A percentile compares a stretch with the other conserved stretches of the same genome.
These are phyloP conservation scores for Tieghemiomyces parasiticus DNA, from an alignment of 192 early-diverging fungal genomes.

Conservation along the genomic window DNA sequence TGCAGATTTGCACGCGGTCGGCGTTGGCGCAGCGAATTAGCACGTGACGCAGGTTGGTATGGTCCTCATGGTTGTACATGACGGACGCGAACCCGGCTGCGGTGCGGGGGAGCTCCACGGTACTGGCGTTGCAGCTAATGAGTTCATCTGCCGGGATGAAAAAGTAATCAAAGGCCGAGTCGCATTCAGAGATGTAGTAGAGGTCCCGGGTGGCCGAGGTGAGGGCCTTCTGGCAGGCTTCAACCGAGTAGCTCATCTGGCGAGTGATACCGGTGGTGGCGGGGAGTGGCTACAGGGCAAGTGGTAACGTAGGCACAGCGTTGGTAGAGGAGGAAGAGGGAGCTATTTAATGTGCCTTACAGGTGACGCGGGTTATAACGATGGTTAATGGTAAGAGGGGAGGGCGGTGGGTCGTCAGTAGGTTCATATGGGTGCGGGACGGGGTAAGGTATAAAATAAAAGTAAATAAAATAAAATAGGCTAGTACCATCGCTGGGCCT, in stretches of 20 bases:
- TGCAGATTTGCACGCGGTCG: neutral
- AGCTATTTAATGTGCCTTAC: too few relatives aligned
- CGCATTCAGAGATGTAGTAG: neutral
- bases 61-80: neutral
- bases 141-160: constrained; percentile 1
- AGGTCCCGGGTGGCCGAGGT: constrained; percentile 1
- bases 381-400: too few relatives aligned
- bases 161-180: constrained; percentile 1
- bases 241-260: neutral
- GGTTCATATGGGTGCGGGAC: too few relatives aligned
- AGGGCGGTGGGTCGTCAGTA: too few relatives aligned
- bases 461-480: too few relatives aligned
- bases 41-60: neutral
- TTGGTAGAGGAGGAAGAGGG: too few relatives aligned
- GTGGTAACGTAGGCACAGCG: too few relatives aligned
- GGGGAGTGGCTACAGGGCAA: too few relatives aligned
- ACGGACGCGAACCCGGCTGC: neutral
- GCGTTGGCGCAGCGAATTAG: neutral
- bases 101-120: neutral
- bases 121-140: neutral
- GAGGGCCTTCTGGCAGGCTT: neutral
- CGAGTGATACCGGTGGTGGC: too few relatives aligned
- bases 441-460: too few relatives aligned
- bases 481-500: too few relatives aligned
- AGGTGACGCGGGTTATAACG: too few relatives aligned